Conservation (phyloP, 257 asterid genomes). For the Nicotiana tomentosiformis region DNA sequence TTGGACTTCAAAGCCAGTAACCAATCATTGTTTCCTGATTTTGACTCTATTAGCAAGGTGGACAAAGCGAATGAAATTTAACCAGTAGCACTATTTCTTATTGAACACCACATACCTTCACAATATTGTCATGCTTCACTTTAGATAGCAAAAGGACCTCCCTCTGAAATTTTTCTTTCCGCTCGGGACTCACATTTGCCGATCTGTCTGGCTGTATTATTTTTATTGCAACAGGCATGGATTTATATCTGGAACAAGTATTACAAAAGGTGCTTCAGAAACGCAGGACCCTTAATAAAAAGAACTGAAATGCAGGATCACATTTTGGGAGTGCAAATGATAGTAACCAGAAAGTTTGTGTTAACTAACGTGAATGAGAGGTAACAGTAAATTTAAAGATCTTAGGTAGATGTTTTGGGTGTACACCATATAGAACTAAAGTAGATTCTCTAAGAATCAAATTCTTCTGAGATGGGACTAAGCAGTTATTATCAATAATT, state of each 20-base stretch:
- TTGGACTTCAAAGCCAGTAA: not conserved
- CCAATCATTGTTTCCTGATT: not conserved
- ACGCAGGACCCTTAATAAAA: not conserved
- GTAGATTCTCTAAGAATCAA: not conserved
- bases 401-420: not conserved
- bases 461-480: not conserved
- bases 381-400: not conserved
- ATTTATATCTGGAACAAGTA: slow-evolving; percentile 36
- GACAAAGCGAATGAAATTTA: not conserved
- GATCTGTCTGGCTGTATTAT: slow-evolving; percentile 39
- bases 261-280: slow-evolving; percentile 3
- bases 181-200: slow-evolving; percentile 33
- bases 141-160: slow-evolving; percentile 52
- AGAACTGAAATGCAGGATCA: not conserved
- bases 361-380: not conserved
- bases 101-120: slow-evolving; percentile 34
- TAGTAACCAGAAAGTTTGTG: not conserved
- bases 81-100: not conserved
- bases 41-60: not conserved
- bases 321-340: not conserved
- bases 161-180: slow-evolving; percentile 35
- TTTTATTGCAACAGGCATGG: slow-evolving; percentile 49
- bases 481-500: not conserved
- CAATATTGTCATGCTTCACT: slow-evolving; percentile 52
- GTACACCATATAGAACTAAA: not conserved